A percentile compares a stretch with the other conserved stretches of the same genome.
Evolutionary conservation across 768 basidiomycete genomes (phyloP).

Genomic region (Hericium rajendrae): DNA sequence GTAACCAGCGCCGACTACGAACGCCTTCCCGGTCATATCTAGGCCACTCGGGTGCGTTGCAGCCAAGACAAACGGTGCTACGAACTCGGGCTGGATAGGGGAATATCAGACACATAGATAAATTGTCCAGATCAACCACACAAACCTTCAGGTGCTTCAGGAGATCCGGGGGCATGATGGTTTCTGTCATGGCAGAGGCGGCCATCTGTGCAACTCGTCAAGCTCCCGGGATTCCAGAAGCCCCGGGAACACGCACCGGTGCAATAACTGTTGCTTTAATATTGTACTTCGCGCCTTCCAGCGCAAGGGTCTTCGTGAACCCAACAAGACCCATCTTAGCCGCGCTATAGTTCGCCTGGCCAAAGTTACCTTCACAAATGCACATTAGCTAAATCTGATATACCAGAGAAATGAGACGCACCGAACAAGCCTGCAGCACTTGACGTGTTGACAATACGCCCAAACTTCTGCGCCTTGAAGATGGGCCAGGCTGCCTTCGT

Average conservation of each 20-base stretch:
- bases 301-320: constrained; percentile 88
- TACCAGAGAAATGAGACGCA: constrained; percentile 22
- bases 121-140: not conserved
- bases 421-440: constrained; percentile 93
- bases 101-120: not conserved
- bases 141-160: constrained; percentile 72
- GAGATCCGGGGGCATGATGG: constrained; percentile 90
- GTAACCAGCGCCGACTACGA: constrained; percentile 91
- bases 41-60: constrained; percentile 79
- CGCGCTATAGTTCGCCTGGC: constrained; percentile 95
- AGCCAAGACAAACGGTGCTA: constrained; percentile 87
- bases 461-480: constrained; percentile 92
- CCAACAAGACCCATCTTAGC: constrained; percentile 94
- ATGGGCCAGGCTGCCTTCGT: constrained; percentile 94
- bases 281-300: constrained; percentile 86
- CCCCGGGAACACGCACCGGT: constrained; percentile 46
- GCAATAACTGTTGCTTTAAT: constrained; percentile 85
- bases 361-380: constrained; percentile 66
- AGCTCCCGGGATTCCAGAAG: not conserved
- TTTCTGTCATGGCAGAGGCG: constrained; percentile 95
- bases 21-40: constrained; percentile 72
- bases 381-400: not conserved
- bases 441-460: constrained; percentile 88
- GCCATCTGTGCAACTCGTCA: constrained; percentile 49
- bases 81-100: constrained; percentile 65